Conservation (phyloP, 2,329 filamentous ascomycete genomes). For the Phyllosticta paracitricarpa region DNA sequence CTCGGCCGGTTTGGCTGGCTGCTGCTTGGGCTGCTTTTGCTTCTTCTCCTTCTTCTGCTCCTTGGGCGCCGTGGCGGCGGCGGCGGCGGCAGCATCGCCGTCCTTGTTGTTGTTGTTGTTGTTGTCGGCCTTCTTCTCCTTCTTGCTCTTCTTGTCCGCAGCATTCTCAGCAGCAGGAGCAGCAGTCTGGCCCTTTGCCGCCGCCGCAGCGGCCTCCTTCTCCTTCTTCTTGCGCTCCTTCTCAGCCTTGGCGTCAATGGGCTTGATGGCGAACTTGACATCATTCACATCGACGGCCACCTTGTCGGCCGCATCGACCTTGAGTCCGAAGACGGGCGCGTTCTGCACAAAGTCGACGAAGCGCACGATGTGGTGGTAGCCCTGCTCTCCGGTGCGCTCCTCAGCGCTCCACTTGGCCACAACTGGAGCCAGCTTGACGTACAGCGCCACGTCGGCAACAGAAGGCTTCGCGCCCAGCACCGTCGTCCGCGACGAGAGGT, state of each 20-base stretch:
- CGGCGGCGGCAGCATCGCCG: conserved; percentile 20
- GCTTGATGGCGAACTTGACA: conserved; percentile 78
- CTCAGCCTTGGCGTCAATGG: conserved; percentile 83
- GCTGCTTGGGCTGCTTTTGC: conserved; percentile 71
- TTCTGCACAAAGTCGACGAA: conserved; percentile 94
- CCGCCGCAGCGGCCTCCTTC: conserved; percentile 55
- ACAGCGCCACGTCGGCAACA: conserved; percentile 75
- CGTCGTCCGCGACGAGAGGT: conserved; percentile 81
- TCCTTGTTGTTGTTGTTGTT: conserved; percentile 43
- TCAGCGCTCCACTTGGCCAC: conserved; percentile 74
- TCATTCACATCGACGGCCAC: conserved; percentile 68
- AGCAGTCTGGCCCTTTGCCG: conserved; percentile 36
- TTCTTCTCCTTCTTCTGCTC: conserved; percentile 73
- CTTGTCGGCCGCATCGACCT: conserved; percentile 63
- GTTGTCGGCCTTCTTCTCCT: conserved; percentile 40
- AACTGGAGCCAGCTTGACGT: conserved; percentile 64
- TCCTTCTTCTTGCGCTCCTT: conserved; percentile 96
- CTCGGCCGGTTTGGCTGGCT: conserved; percentile 51
- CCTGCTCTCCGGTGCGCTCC: conserved; percentile 80
- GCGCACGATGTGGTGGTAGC: conserved; percentile 83
- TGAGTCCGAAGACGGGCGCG: conserved; percentile 59
- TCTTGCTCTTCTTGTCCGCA: conserved; percentile 38
- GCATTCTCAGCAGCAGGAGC: conserved; percentile 26
- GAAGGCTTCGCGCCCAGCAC: conserved; percentile 84
- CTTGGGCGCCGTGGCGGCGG: conserved; percentile 15